Evolutionary conservation across 495 filamentous ascomycete genomes (phyloP), one percentile per base, ranked within the genome.

Genomic region (Neurospora sublineolata): DNA sequence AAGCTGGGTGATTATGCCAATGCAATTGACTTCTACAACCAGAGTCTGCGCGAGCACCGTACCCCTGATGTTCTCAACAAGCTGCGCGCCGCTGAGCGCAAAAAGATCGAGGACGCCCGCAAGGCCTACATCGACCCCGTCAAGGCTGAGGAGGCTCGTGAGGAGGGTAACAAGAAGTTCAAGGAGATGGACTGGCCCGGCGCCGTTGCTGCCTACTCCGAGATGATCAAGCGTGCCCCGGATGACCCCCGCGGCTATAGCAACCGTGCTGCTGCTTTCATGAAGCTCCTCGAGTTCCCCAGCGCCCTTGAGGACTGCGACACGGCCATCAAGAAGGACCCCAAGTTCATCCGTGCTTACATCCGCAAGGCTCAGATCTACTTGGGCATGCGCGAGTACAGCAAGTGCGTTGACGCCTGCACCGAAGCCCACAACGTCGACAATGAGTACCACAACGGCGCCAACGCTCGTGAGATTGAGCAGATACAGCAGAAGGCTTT

Each of bases 301-400:
- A 89, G 90, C 75, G 95, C 95, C 1, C 91, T 98, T 64, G 88
- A 92, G 68, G 96, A 99, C 84, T 98, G 96, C 79, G 91, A 97
- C 82, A 83, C 86, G 78, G 96, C 95, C 40, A 94, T 95, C 81
- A 90, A 90, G 86, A 92, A 90, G 69, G 95, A 99, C 78, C 86
- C 90, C 71, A 92, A 92, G 80, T 98, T 99, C 82, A 94, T 98
- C 83, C 88, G 94, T 38, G 95, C 95, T 1, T 97, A 97, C 80
- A 89, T 98, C 76, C 89, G 95, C 76, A 98, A 97, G 84, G 93
- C 94, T 0, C 92, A 97, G 81, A 92, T 94, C 18, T 91, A 91
- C 79, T 91, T 96, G 73, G 94, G 92, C 71, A 99, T 99, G 95
- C 91, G 94, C 76, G 93, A 99, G 81, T 98, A 96, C 84, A 97